Evolutionary conservation across 2,329 filamentous ascomycete species (phyloP), one percentile per base, ranked within the genome.

Genomic region (Talaromyces sp.): DNA sequence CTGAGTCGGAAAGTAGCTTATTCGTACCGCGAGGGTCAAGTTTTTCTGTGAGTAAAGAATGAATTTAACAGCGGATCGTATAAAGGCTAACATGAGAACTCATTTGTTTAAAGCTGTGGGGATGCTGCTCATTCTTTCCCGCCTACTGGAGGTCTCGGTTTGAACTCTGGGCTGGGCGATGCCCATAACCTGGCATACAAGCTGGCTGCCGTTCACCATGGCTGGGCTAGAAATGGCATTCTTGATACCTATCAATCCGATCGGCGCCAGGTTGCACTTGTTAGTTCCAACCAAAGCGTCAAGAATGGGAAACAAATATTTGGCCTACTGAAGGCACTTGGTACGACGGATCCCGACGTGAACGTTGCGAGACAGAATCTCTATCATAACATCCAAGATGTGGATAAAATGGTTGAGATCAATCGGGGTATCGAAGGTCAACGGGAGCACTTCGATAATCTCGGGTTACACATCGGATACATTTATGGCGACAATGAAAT

Each of bases 91-190:
- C 4, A 19, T 30, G 36, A 9, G n/a, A 35, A 19, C 37, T 41
- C 13, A 20, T n/a, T 11, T 10, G n/a, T 19, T 17, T 17, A 9
- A 10, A 65, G 64, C 24, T 80, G 77, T 3, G 81, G 81, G 20
- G 81, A 84, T 51, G 79, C 80, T 5, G 79, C 79, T 0, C 80
- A 84, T 55, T 80, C 80, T 5, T 80, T 83, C 52, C 79, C 73
- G 29, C 79, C 79, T 0, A 77, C 77, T 0, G 81, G 80, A 1
- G 81, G 79, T 0, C 80, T 82, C 49, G 82, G 81, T 2, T 77
- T 84, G 70, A 82, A 83, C 58, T 77, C 75, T 0, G 79, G 80
- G 0, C 66, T 83, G 4, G 75, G 78, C 6, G 80, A 82, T 49
- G 75, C 77, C 3, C 69, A 78, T 29, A 82, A 82, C 53, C 70